phyloP scores from a whole-genome alignment of 164 flowering plant species.

The Protea cynaroides region DNA sequence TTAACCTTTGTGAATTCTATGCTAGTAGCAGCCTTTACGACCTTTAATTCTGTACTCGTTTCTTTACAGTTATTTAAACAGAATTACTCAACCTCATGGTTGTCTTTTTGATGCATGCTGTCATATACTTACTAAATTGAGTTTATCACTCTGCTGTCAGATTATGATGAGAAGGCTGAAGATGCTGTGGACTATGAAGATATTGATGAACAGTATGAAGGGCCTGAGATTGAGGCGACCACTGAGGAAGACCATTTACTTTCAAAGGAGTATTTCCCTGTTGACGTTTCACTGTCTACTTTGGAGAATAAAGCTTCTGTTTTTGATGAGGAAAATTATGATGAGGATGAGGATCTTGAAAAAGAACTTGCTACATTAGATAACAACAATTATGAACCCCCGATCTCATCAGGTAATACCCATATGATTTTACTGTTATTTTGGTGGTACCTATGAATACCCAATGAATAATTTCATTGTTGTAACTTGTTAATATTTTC shows the following conservation, averaged over 20 bases:
- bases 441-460: neutral
- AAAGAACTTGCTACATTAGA: slow-evolving; percentile 29
- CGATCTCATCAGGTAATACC: slow-evolving; percentile 35
- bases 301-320: slow-evolving; percentile 41
- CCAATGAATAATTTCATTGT: neutral
- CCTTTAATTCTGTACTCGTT: neutral
- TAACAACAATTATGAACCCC: slow-evolving; percentile 30
- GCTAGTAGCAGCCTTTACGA: no score
- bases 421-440: neutral
- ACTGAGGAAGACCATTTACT: slow-evolving; percentile 83
- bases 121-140: neutral
- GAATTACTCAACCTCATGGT: neutral
- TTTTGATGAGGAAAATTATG: slow-evolving; percentile 93
- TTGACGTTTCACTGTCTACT: slow-evolving; percentile 37
- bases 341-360: slow-evolving; percentile 68
- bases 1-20: no score
- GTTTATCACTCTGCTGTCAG: slow-evolving; percentile 28
- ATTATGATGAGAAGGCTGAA: slow-evolving; percentile 89
- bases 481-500: no score
- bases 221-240: slow-evolving; percentile 73
- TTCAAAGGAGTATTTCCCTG: slow-evolving; percentile 57
- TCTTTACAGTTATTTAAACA: neutral
- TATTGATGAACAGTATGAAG: slow-evolving; percentile 93
- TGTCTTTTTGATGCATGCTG: neutral
- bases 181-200: slow-evolving; percentile 98